Conservation (phyloP, 78 protist genomes). For the Dictyostelium citrinum region DNA sequence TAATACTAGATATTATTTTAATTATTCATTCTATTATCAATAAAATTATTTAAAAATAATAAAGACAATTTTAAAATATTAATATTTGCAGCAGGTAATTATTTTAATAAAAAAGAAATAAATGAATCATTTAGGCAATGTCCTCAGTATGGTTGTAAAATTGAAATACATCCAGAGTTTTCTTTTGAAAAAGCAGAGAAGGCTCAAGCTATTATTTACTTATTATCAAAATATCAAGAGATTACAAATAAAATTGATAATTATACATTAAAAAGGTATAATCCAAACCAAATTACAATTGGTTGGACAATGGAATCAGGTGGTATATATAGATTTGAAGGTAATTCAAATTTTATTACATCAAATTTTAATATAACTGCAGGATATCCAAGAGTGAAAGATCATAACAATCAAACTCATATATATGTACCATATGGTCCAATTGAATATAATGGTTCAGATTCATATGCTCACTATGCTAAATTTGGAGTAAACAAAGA, state of each 20-base stretch:
- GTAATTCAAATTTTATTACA: not conserved
- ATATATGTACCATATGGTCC: slow-evolving; percentile 1
- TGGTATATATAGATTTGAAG: not conserved
- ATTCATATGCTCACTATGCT: not conserved
- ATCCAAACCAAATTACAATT: not conserved
- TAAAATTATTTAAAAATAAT: too few relatives aligned
- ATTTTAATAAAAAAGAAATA: not conserved
- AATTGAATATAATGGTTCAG: not conserved
- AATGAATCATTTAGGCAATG: not conserved
- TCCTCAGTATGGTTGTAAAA: not conserved
- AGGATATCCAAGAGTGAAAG: not conserved
- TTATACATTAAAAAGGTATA: not conserved
- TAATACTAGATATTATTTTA: too few relatives aligned
- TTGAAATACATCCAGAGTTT: not conserved
- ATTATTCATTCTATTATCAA: too few relatives aligned
- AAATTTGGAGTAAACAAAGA: not conserved
- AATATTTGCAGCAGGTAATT: not conserved
- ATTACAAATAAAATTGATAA: not conserved
- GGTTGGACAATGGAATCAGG: not conserved
- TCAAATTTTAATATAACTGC: not conserved
- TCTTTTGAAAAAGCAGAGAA: not conserved
- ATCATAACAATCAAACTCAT: not conserved
- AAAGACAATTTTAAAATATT: too few relatives aligned
- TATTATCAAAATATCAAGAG: not conserved
- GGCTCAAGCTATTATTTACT: not conserved